These are phyloP conservation scores for Nakataea oryzae DNA, from an alignment of 2,329 filamentous ascomycete genomes.

Conservation along the genomic window DNA sequence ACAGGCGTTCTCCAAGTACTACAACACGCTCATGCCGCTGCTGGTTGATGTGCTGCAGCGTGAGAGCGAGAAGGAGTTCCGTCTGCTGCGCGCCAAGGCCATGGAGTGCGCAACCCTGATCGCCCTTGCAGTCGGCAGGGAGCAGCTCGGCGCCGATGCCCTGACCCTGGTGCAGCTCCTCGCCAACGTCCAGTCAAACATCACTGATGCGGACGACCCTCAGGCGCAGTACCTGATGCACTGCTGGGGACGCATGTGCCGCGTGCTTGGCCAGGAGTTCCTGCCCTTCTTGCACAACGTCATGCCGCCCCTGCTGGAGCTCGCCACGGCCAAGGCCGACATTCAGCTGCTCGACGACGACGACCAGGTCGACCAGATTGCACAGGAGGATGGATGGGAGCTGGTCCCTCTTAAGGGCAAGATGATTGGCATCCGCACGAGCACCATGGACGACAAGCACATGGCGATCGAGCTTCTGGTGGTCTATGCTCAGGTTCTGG, in stretches of 20 bases:
- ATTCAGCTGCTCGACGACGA: conserved; percentile 94
- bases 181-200: conserved; percentile 74
- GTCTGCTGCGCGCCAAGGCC: conserved; percentile 85
- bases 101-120: conserved; percentile 99
- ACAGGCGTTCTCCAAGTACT: conserved; percentile 89
- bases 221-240: conserved; percentile 96
- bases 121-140: conserved; percentile 86
- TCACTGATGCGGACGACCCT: conserved; percentile 85
- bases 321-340: conserved; percentile 91
- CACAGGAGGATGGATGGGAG: conserved; percentile 96
- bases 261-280: conserved; percentile 83
- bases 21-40: conserved; percentile 89
- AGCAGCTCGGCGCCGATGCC: conserved; percentile 80
- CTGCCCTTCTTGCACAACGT: conserved; percentile 85
- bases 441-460: conserved; percentile 94
- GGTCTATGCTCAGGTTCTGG: conserved; percentile 93
- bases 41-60: conserved; percentile 81
- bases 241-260: conserved; percentile 98
- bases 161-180: conserved; percentile 79
- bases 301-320: conserved; percentile 84
- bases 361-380: conserved; percentile 82
- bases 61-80: conserved; percentile 88
- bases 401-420: conserved; percentile 94
- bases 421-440: conserved; percentile 96
- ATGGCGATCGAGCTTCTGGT: conserved; percentile 98